Percentiles rank a stretch among this genome's conserved stretches.
Conservation (phyloP, 352 stramenopile genomes). For the Globisporangium radiosum region DNA sequence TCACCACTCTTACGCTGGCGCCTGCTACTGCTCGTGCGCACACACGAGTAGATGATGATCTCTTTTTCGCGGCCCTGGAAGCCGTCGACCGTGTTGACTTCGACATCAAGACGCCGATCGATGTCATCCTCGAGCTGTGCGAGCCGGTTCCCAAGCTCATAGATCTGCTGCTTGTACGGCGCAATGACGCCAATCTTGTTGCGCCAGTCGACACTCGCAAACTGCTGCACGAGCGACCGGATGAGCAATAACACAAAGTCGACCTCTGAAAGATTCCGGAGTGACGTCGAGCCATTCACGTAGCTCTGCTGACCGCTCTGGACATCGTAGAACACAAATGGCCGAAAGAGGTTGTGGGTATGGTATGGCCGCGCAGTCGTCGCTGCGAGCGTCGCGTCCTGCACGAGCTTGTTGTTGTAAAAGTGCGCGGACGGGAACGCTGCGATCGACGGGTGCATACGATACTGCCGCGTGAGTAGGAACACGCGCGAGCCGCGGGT, state of each 20-base stretch:
- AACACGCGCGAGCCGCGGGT: conserved; percentile 59
- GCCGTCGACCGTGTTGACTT: conserved; percentile 95
- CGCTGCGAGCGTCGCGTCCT: conserved; percentile 69
- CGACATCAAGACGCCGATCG: conserved; percentile 45
- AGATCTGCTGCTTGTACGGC: conserved; percentile 97
- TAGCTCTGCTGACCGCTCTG: conserved; percentile 53
- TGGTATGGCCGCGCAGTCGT: conserved; percentile 69
- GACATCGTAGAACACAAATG: conserved; percentile 69
- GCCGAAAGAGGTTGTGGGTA: conserved; percentile 32
- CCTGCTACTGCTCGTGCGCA: conserved; percentile 73
- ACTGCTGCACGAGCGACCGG: conserved; percentile 86
- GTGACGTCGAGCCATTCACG: conserved; percentile 61
- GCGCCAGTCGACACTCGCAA: conserved; percentile 51
- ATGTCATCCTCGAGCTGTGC: conserved; percentile 42
- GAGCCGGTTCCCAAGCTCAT: conserved; percentile 85
- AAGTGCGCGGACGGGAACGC: conserved; percentile 93
- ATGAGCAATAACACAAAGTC: conserved; percentile 83
- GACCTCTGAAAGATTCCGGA: conserved; percentile 75
- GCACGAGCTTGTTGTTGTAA: conserved; percentile 91
- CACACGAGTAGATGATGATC: conserved; percentile 96
- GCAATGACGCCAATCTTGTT: conserved; percentile 97
- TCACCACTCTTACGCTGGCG: conserved; percentile 2
- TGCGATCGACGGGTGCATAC: conserved; percentile 96
- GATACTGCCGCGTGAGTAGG: conserved; percentile 96
- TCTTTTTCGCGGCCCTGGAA: conserved; percentile 98